phyloP scores from a whole-genome alignment of 495 filamentous ascomycete species.

The Xylaria sp. region DNA sequence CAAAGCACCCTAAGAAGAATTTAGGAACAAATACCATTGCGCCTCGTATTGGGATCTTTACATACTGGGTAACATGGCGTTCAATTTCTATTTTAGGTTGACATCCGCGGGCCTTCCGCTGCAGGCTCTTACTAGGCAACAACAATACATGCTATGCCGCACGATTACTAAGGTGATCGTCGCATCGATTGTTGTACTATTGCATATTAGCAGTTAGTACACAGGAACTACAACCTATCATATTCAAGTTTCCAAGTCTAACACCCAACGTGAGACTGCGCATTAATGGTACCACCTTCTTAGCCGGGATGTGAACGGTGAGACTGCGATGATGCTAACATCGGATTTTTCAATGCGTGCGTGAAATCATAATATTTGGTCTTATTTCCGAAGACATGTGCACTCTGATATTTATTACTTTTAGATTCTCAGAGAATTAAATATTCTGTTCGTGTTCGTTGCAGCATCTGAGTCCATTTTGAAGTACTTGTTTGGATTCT shows the following conservation, averaged over 20 bases:
- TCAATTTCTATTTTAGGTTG: background rate
- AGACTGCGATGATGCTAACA: too few relatives aligned
- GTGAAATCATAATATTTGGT: background rate
- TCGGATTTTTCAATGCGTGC: background rate
- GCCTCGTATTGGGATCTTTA: background rate
- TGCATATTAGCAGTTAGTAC: background rate
- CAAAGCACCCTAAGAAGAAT: background rate
- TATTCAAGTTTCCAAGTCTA: background rate
- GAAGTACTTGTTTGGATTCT: background rate
- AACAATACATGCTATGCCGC: background rate
- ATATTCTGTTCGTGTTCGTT: background rate
- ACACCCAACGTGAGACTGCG: background rate
- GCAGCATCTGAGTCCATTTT: background rate
- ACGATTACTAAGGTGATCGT: background rate
- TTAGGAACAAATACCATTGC: background rate
- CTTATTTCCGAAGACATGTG: background rate
- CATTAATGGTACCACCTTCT: background rate
- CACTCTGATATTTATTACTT: background rate
- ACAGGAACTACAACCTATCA: background rate
- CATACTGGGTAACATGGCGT: background rate
- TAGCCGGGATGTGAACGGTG: too few relatives aligned
- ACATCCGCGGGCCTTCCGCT: background rate
- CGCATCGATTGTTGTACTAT: background rate
- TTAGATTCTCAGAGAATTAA: background rate
- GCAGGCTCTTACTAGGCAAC: constrained; percentile 7